These are phyloP conservation scores for Emergomyces pasteurianus DNA, from an alignment of 2,329 filamentous ascomycete genomes.

Conservation along the genomic window DNA sequence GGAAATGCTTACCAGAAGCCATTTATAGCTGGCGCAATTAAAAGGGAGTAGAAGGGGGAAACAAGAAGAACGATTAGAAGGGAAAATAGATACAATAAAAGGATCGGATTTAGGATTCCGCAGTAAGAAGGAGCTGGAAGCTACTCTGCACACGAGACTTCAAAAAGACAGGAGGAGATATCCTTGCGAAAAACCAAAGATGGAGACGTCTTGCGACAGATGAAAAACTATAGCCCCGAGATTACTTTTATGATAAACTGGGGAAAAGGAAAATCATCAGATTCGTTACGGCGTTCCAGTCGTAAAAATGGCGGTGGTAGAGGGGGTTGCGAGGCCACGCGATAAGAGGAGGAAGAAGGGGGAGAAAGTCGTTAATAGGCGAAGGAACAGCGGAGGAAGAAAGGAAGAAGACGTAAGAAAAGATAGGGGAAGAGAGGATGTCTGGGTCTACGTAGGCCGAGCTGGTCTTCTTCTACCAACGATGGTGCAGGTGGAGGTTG, in stretches of 20 bases:
- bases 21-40: not conserved
- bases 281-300: slow-evolving; percentile 25
- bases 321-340: slow-evolving; percentile 10
- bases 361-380: slow-evolving; percentile 5
- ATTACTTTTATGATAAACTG: slow-evolving; percentile 4
- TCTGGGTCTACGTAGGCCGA: not conserved
- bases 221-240: slow-evolving; percentile 2
- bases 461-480: not conserved
- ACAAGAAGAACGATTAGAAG: not conserved
- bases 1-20: slow-evolving; percentile 1
- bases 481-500: not conserved
- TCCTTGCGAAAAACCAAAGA: not conserved
- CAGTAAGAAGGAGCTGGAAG: not conserved
- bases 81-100: not conserved
- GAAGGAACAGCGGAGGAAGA: slow-evolving; percentile 5
- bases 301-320: slow-evolving; percentile 20
- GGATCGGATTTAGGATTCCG: not conserved
- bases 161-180: not conserved
- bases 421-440: not conserved
- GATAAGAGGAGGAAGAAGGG: slow-evolving; percentile 8
- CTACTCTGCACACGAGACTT: not conserved
- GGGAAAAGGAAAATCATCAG: slow-evolving; percentile 15
- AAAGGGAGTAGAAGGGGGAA: not conserved
- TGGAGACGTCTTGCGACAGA: slow-evolving; percentile 2
- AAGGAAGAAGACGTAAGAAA: slow-evolving; percentile 1